Percentiles rank a stretch among this genome's conserved stretches.
phyloP scores from a whole-genome alignment of 352 stramenopile species.

The Globisporangium camurandrum region DNA sequence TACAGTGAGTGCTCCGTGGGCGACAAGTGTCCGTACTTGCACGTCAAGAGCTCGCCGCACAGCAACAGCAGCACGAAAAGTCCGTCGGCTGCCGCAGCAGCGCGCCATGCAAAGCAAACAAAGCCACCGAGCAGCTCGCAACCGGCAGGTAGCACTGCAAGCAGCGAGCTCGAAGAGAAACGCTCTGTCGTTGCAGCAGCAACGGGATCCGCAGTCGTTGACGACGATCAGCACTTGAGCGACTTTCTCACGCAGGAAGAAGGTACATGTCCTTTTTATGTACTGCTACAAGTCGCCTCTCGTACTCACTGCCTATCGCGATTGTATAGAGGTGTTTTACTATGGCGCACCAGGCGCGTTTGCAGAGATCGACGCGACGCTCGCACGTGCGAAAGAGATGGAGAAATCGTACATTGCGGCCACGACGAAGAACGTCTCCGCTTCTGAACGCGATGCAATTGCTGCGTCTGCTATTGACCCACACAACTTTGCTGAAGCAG shows the following conservation, averaged over 20 bases:
- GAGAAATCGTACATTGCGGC: constrained; percentile 54
- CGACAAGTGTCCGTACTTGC: constrained; percentile 57
- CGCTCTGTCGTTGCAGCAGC: constrained; percentile 1
- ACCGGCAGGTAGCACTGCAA: constrained; percentile 7
- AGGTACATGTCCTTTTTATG: constrained; percentile 19
- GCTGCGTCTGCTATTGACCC: too few species aligned
- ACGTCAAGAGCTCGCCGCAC: constrained; percentile 21
- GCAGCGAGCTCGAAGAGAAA: constrained; percentile 32
- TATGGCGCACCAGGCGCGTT: constrained; percentile 72
- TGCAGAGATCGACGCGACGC: constrained; percentile 17
- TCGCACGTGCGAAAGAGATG: constrained; percentile 26
- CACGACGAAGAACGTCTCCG: constrained; percentile 27
- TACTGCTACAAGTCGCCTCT: too few species aligned
- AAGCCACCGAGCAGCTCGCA: constrained; percentile 11
- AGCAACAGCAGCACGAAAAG: constrained; percentile 2
- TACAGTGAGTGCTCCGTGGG: constrained; percentile 53
- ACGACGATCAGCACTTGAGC: constrained; percentile 35
- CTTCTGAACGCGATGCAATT: too few species aligned
- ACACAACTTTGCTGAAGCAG: constrained; percentile 27
- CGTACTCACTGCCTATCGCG: too few species aligned
- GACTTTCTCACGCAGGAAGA: constrained; percentile 81
- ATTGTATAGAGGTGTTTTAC: constrained; percentile 55
- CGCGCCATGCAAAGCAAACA: constrained; percentile 7
- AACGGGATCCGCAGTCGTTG: constrained; percentile 5
- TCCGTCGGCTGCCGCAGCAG: too few species aligned